Conservation (phyloP, 352 stramenopile genomes). For the Halophytophthora batemanensis region DNA sequence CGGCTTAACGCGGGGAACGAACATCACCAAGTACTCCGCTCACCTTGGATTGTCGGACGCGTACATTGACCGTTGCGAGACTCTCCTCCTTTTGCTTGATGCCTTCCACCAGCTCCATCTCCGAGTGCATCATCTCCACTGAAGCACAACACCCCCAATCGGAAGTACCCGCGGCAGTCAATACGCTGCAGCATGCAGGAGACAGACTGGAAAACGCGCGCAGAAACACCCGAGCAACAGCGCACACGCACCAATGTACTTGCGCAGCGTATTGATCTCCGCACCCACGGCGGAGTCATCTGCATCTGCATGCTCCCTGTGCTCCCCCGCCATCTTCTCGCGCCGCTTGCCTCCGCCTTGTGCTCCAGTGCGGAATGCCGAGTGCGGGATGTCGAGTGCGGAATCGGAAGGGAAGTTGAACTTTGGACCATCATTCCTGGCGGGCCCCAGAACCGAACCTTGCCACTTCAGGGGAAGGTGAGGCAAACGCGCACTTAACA, state of each 20-base stretch:
- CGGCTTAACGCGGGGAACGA: background rate
- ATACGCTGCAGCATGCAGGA: background rate
- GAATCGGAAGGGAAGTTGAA: background rate
- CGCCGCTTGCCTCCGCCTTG: background rate
- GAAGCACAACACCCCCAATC: background rate
- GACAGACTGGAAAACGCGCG: background rate
- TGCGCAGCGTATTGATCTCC: conserved; percentile 61
- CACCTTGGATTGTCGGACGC: conserved; percentile 60
- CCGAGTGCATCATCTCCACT: conserved; percentile 81
- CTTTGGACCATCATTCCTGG: conserved; percentile 3
- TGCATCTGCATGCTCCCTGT: background rate
- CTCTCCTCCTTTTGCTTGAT: conserved; percentile 67
- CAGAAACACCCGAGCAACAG: background rate
- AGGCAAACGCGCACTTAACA: background rate
- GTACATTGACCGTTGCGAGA: conserved; percentile 34
- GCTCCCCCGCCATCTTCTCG: conserved; percentile 11
- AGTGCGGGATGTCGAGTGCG: conserved; percentile 16
- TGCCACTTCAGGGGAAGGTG: too few species aligned
- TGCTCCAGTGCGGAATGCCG: background rate
- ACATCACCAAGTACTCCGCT: background rate
- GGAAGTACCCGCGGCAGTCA: background rate
- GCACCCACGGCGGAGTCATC: conserved; percentile 17
- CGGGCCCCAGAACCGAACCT: background rate
- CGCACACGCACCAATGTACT: conserved; percentile 51
- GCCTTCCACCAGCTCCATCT: conserved; percentile 66